Base-by-base conservation (phyloP, 768 basidiomycete species). In the Amanita rubescens region DNA sequence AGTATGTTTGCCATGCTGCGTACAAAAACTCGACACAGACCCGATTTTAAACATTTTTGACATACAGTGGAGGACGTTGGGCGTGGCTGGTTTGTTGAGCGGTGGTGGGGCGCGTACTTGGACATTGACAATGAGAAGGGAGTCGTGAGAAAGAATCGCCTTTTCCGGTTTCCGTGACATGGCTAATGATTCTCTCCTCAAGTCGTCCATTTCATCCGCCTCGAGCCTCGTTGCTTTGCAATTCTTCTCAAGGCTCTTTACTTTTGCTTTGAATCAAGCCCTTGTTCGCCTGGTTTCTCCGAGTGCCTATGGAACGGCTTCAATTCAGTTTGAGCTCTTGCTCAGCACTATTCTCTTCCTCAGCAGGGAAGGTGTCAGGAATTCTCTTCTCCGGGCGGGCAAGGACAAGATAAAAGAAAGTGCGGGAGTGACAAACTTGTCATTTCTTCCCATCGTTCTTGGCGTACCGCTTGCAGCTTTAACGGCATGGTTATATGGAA, bases 241-340 rank as follows among this genome's bases (percentile, higher is more conserved):
- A 63, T 74, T 96, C 30, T 73, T 87, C 53, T 90, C 94, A 49
- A 80, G 96, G 0, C 59, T 87, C 3, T 75, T 94, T 63, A 97
- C 96, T 0, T 99, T 96, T 66, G 64, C 75, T 4, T 76, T 99
- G 22, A 98, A 98, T 68, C 94, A 96, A 67, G 79, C 81, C 0
- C 76, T 97, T 11, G 75, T 97, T 37, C 84, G 92, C 0, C 75
- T 94, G 25, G 85, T 87, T 2, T 84, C 91, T 0, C 94, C 94
- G 0, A 79, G 80, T 32, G 87, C 85, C 12, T 94, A 91, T 64
- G 87, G 95, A 9, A 93, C 90, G 0, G 93, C 91, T 14, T 82
- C 92, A 0, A 88, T 99, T 57, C 94, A 96, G 62, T 93, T 98
- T 67, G 96, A 98, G 65, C 80, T 97, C 24, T 64, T 98, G 22